Evolutionary conservation across 768 basidiomycete genomes (phyloP).

Genomic region (Tylopilus plumbeoviolaceoides): DNA sequence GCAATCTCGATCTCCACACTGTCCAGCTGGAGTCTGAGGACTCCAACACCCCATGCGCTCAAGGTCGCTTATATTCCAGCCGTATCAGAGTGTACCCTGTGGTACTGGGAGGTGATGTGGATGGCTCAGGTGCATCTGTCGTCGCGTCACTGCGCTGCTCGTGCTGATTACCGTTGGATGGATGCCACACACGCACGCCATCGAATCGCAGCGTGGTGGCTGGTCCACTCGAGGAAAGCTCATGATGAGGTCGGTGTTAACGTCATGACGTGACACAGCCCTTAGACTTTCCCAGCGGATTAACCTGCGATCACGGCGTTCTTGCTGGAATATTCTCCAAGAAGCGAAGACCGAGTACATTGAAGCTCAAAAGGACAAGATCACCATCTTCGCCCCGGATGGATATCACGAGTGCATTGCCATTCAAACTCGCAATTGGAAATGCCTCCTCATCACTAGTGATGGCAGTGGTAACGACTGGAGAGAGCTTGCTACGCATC

Average conservation of each 20-base stretch:
- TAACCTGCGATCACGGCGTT: conserved; percentile 42
- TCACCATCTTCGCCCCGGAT: conserved; percentile 52
- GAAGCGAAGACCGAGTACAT: conserved; percentile 53
- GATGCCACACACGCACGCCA: conserved; percentile 17
- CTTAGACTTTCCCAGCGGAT: conserved; percentile 37
- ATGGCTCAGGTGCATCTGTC: no score
- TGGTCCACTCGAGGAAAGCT: conserved; percentile 21
- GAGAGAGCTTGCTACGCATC: conserved; percentile 51
- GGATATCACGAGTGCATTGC: conserved; percentile 34
- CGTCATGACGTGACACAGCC: background rate
- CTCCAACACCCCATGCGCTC: conserved; percentile 16
- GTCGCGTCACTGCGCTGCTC: no score
- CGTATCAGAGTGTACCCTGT: conserved; percentile 32
- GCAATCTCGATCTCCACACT: conserved; percentile 30
- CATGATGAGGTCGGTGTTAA: conserved; percentile 16
- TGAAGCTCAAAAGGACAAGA: conserved; percentile 46
- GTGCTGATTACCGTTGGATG: conserved; percentile 33
- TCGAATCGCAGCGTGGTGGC: conserved; percentile 14
- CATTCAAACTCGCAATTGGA: background rate
- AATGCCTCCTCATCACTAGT: background rate
- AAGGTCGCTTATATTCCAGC: conserved; percentile 34
- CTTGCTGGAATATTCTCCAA: conserved; percentile 52
- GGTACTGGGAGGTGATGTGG: no score
- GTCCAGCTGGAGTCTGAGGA: conserved; percentile 26
- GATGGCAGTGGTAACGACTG: conserved; percentile 39